Evolutionary conservation across 768 basidiomycete genomes (phyloP), one percentile per base, ranked within the genome.

Genomic region (Macrolepiota fuliginosa): DNA sequence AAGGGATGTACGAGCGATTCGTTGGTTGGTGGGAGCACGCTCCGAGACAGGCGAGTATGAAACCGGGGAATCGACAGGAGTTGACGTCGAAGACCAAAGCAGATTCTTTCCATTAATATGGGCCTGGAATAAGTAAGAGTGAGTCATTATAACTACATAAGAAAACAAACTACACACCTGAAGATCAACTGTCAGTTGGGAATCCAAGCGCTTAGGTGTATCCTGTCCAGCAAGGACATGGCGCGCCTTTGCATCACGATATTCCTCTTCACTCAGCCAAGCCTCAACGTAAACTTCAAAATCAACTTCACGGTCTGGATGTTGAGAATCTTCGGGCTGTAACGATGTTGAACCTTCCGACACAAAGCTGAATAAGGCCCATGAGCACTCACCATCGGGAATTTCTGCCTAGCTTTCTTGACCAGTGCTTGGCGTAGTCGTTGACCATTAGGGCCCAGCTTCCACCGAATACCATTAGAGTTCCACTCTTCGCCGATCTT

Each of bases 401-500:
- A 91, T 65, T 84, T 86, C 56, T 83, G 86, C 64, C 83, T 82
- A 17, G 83, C 83, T 73, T 86, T 89, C 76, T 86, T 92, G 47
- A 93, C 83, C 66, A 92, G 73, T 29, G 84, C 82, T 62, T 86
- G 87, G 27, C 89, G 84, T 51, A 92, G 77, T 29, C 88, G 78
- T 66, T 88, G 83, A 22, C 89, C 90, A 58, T 88, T 86, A 9
- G 79, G 79, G 0, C 87, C 87, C 60, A 92, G 82, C 73, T 90
- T 92, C 75, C 83, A 92, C 57, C 74, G 77, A 37, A 89, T 76
- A 46, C 88, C 90, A 66, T 88, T 86, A 36, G 73, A 81, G 65
- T 89, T 85, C 91, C 91, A 94, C 70, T 87, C 82, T 36, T 93
- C 91, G 27, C 90, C 90, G 62, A 90, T 80, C 61, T 76, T 80